Base-by-base conservation (phyloP, 2,329 filamentous ascomycete genomes). In the Hypoxylon sp. region DNA sequence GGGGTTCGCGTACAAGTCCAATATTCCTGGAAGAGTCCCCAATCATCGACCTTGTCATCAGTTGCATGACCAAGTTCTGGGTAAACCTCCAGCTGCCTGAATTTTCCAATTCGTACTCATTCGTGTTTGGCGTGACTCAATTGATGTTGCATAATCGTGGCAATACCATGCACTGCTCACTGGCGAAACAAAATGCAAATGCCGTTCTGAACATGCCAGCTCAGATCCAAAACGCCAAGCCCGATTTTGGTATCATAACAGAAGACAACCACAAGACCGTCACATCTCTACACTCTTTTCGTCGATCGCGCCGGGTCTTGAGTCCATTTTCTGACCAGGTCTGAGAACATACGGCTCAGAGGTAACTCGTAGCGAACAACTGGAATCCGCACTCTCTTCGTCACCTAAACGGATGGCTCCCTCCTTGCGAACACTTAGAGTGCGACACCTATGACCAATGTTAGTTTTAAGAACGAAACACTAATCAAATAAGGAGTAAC, bases 331-430 rank as follows among this genome's bases (percentile, higher is more conserved):
- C 39, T 45, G 23, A 46, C 41, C 23, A 61, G 41, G 34, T 50
- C 59, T 32, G 9, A 25, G n/a, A 41, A 16, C 32, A 29, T 30
- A 48, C 37, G 66, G 39, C 16, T 25, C 43, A 43, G 45, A 58
- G 45, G 54, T 30, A 54, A 57, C 27, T 32, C 23, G 32, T 37
- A 43, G 34, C 29, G 37, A 23, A 23, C 25, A 48, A 43, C 23
- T 11, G 19, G 23, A 51, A 43, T 30, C 51, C 25, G 61, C 43
- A 16, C 45, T 63, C 41, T 70, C 67, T 30, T 68, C 62, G 27
- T 70, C 67, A 37, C 69, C 67, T 19, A 76, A 58, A 41, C 67
- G 66, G 29, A 77, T 74, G 43, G 69, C 64, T 1, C 74, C 71
- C 14, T 63, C 52, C 14, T 21, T 68, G 50, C 64, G 57, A 8